Percentiles rank a stretch among this genome's conserved stretches.
phyloP scores from a whole-genome alignment of 2,329 filamentous ascomycete species.

The Fusarium tjaetaba region DNA sequence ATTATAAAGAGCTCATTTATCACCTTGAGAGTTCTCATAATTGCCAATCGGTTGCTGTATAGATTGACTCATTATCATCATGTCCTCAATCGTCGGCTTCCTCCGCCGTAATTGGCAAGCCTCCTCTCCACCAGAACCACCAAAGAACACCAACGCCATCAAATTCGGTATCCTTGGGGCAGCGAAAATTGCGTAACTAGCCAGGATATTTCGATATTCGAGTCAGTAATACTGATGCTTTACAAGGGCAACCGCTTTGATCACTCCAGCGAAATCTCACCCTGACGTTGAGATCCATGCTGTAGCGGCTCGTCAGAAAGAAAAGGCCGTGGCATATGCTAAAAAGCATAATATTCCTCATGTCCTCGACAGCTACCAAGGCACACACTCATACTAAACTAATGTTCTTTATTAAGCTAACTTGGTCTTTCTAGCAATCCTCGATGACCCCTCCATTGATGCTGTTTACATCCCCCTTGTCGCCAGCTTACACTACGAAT shows the following conservation, averaged over 20 bases:
- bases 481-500: background rate
- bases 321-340: background rate
- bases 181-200: background rate
- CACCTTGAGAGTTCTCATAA: rapidly evolving
- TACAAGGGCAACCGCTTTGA: background rate
- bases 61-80: background rate
- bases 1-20: rapidly evolving
- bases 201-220: rapidly evolving
- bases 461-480: background rate
- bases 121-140: background rate
- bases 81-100: background rate
- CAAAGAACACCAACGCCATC: background rate
- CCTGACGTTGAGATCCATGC: background rate
- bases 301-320: background rate
- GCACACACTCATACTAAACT: rapidly evolving
- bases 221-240: background rate
- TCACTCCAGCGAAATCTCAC: background rate
- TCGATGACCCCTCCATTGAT: background rate
- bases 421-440: background rate
- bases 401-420: background rate
- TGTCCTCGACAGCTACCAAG: background rate
- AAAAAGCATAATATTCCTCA: background rate
- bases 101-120: background rate
- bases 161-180: constrained; percentile 3
- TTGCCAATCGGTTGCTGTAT: rapidly evolving